These are phyloP conservation scores for Penicillium daleae DNA, from an alignment of 495 filamentous ascomycete genomes.

Conservation along the genomic window DNA sequence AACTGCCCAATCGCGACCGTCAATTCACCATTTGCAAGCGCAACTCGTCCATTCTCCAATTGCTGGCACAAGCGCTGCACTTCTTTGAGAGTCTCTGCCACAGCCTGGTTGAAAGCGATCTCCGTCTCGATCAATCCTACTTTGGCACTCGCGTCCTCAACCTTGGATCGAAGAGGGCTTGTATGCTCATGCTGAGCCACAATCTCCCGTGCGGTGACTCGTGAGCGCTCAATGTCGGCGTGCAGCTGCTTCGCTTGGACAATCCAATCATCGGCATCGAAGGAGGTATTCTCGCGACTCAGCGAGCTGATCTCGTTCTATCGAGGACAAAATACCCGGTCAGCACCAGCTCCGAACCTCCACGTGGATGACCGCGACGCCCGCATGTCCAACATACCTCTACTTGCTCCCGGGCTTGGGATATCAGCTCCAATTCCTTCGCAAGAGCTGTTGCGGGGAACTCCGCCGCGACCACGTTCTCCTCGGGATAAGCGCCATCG, in stretches of 20 bases:
- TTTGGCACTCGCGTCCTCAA: conserved; percentile 70
- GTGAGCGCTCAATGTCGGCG: conserved; percentile 74
- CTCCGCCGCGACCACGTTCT: conserved; percentile 66
- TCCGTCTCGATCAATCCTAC: conserved; percentile 73
- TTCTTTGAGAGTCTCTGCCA: conserved; percentile 63
- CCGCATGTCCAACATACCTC: conserved; percentile 56
- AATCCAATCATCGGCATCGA: conserved; percentile 84
- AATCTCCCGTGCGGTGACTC: conserved; percentile 73
- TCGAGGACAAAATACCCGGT: background rate
- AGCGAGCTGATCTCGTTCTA: conserved; percentile 72
- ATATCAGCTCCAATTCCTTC: conserved; percentile 65
- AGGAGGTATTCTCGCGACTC: conserved; percentile 71
- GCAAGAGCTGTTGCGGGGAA: conserved; percentile 62
- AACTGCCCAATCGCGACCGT: conserved; percentile 61
- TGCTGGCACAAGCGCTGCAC: conserved; percentile 52
- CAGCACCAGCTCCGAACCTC: background rate
- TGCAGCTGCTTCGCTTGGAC: conserved; percentile 80
- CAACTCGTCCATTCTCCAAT: conserved; percentile 50
- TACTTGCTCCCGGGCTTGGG: conserved; percentile 65
- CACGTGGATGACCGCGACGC: background rate
- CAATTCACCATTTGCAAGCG: conserved; percentile 51
- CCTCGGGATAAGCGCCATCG: conserved; percentile 75
- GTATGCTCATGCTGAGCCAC: conserved; percentile 70
- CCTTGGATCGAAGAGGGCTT: conserved; percentile 57
- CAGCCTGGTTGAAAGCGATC: conserved; percentile 71